These are phyloP conservation scores for Anthracocystis panici-leucophaei DNA, from an alignment of 1,284 basidiomycete species.

Conservation along the genomic window DNA sequence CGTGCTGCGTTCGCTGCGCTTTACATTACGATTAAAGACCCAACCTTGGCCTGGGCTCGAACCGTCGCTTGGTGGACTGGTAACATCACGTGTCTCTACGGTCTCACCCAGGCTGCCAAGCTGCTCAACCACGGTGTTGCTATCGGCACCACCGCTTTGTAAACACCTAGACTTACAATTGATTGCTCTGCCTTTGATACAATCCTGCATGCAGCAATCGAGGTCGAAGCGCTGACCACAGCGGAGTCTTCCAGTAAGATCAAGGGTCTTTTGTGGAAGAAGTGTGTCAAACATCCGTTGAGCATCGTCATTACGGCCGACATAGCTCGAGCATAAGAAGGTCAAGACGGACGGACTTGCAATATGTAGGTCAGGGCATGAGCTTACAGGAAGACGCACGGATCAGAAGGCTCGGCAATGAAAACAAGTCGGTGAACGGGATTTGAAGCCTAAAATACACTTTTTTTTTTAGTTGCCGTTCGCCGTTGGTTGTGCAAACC, in stretches of 20 bases:
- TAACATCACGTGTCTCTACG: conserved; percentile 50
- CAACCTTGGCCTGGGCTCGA: conserved; percentile 20
- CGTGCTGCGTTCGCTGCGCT: conserved; percentile 38
- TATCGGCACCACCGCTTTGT: conserved; percentile 35
- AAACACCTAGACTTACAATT: not conserved
- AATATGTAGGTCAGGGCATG: no score
- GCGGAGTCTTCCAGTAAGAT: no score
- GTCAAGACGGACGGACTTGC: no score
- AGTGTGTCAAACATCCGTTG: no score
- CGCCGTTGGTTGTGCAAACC: not conserved
- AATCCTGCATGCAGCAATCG: no score
- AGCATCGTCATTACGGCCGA: no score
- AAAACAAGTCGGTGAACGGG: not conserved
- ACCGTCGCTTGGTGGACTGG: conserved; percentile 48
- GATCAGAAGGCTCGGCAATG: not conserved
- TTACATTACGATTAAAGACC: conserved; percentile 35
- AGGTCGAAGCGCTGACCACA: no score
- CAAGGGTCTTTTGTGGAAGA: no score
- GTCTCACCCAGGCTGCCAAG: conserved; percentile 46
- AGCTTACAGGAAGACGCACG: conserved; percentile 5
- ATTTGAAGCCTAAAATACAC: not conserved
- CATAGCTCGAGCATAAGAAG: not conserved
- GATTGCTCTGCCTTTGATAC: no score
- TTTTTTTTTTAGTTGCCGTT: not conserved
- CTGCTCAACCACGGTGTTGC: conserved; percentile 41